phyloP scores from a whole-genome alignment of 2,329 filamentous ascomycete genomes.

The Sporothrix variecibatus region DNA sequence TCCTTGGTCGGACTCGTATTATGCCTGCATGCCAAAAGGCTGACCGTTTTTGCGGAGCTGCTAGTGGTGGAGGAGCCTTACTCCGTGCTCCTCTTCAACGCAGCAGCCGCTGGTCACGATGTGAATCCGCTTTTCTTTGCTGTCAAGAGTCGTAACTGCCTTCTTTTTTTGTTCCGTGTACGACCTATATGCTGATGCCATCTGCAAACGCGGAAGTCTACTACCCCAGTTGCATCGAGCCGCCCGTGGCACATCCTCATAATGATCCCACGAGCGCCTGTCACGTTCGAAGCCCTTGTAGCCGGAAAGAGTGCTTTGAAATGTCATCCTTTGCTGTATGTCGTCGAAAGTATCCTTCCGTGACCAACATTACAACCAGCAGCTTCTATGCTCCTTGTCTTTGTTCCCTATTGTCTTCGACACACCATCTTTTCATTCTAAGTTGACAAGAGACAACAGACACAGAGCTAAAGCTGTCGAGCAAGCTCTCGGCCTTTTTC shows the following conservation, averaged over 20 bases:
- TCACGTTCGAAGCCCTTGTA: background rate
- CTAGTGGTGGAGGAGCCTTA: background rate
- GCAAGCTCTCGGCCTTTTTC: background rate
- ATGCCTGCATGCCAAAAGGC: background rate
- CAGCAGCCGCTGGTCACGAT: background rate
- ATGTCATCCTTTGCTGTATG: background rate
- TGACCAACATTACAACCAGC: background rate
- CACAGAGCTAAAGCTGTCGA: background rate
- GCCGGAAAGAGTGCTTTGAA: background rate
- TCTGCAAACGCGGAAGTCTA: background rate
- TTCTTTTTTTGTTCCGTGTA: background rate
- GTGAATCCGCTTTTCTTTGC: background rate
- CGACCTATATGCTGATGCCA: background rate
- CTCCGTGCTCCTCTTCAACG: background rate
- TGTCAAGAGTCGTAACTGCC: constrained; percentile 13
- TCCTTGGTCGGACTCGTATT: background rate
- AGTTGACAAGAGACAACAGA: background rate
- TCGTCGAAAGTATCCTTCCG: constrained; percentile 11
- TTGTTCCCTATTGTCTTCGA: background rate
- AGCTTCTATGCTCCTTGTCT: background rate
- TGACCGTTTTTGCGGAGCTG: background rate
- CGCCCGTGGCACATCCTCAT: background rate
- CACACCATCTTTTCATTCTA: background rate
- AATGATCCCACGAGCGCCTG: background rate
- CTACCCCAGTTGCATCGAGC: background rate